Percentiles rank a stretch among this genome's conserved stretches.
Evolutionary conservation across 179 eudicot species (phyloP).

Genomic region (Beta macrorhiza): DNA sequence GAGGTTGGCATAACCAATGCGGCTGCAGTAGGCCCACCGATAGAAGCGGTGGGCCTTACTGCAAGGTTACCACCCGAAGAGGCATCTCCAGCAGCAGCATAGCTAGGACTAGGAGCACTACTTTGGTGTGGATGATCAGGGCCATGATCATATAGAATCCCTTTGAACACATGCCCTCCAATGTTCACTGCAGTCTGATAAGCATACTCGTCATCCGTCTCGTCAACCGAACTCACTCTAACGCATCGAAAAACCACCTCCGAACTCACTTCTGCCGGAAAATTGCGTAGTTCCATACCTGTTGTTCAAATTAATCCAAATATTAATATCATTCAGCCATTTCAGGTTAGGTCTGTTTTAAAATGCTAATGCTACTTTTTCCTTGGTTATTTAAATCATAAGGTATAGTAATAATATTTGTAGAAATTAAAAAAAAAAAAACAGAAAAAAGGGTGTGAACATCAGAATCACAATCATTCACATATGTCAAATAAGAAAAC

Average conservation of each 20-base stretch:
- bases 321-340: too few relatives aligned
- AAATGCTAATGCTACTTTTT: too few relatives aligned
- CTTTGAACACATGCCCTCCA: constrained; percentile 87
- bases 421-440: neutral
- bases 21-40: constrained; percentile 7
- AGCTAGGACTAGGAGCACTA: neutral
- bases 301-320: too few relatives aligned
- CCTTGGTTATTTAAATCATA: too few relatives aligned
- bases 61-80: constrained; percentile 43
- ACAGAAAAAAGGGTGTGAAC: neutral
- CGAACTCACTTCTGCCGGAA: constrained; percentile 67
- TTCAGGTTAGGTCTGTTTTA: constrained; percentile 18
- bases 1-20: constrained; percentile 22
- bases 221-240: constrained; percentile 65
- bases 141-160: constrained; percentile 91
- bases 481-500: neutral
- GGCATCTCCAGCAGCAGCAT: constrained; percentile 37
- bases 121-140: constrained; percentile 36
- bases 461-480: constrained; percentile 7
- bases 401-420: neutral
- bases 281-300: constrained; percentile 69
- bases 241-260: constrained; percentile 71
- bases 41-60: neutral
- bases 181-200: constrained; percentile 89
- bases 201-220: constrained; percentile 66